Base-by-base conservation (phyloP, 2,329 filamentous ascomycete genomes). In the Harringtonia aguacate region DNA sequence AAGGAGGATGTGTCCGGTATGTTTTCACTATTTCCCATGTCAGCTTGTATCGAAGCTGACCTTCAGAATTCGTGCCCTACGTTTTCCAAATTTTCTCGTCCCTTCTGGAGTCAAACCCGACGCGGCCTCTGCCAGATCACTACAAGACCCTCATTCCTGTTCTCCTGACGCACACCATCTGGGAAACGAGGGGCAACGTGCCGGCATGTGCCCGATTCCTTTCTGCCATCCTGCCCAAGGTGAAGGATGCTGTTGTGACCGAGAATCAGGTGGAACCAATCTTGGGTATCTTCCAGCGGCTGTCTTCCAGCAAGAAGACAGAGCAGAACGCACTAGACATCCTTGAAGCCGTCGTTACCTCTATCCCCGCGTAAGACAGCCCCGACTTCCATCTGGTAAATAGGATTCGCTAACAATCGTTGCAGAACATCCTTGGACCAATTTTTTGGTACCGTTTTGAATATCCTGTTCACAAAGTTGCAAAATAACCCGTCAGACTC, bases 51-150 rank as follows among this genome's bases (percentile, higher is more conserved):
- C 69, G 58, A 67, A 20, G 15, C 34, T 29, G 12, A 34, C 33
- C 14, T 21, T 6, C 52, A 83, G 92, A 98, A 65, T 98, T 98
- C 59, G 83, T 87, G 58, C 92, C 90, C 6, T 98, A 97, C 55
- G 81, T 97, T 43, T 95, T 98, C 72, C 92, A 98, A 61, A 77
- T 98, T 30, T 85, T 97, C 50, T 86, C 90, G 3, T 86, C 90
- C 42, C 75, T 98, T 14, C 74, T 98, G 4, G 90, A 97, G 63
- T 79, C 84, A 8, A 90, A 92, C 55, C 84, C 86, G 0, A 74
- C 81, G 0, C 82, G 78, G n/a, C 73, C 82, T 9, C 70, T 97
- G 27, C 86, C 88, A 3, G 75, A 79, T 22, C 84, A 87, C 58
- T 95, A 94, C 69, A 81, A 85, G 60, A 74, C 76, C 8, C 69